Evolutionary conservation across 2,329 filamentous ascomycete genomes (phyloP), one percentile per base, ranked within the genome.

Genomic region (Apiospora koreana): DNA sequence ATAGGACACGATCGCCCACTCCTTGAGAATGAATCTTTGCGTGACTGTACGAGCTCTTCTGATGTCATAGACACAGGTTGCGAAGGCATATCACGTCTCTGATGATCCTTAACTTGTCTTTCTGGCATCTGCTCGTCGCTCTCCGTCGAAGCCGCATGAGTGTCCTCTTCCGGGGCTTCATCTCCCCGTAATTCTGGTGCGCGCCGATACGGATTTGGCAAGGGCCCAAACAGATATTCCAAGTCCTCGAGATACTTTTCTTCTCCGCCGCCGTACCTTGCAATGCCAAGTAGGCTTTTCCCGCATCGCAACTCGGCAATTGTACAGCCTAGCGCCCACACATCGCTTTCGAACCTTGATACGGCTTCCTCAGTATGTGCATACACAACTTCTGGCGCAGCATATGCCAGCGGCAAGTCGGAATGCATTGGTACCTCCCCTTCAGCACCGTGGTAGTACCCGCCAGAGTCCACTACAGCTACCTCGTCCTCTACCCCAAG

Each of bases 151-250:
- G 28, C 12, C 18, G 31, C 14, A n/a, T 38, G 54, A 2, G 54
- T 62, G 18, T 62, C 54, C 31, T 62, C 54, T 18, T 5, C 16
- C 23, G 31, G 8, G 3, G 9, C 2, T 62, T 16, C 54, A 38
- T 23, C 18, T 62, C n/a, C 31, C 54, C 35, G n/a, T n/a, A 31
- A 6, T 18, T 38, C 54, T 12, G 12, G 28, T n/a, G 31, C 54
- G 54, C 54, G 35, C 14, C 69, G 43, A 28, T 67, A 69, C 10
- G n/a, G 62, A 25, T 62, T 14, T 23, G 69, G 69, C 25, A 69
- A 28, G 31, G 64, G 18, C 18, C 69, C 69, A 2, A 69, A 23
- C 0, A 67, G 28, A 25, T 67, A 67, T 42, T 69, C 69, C 16
- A 43, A 43, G 21, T 67, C 62, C 23, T 31, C 64, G 10, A 62